These are phyloP conservation scores for Ramularia endophylla DNA, from an alignment of 2,329 filamentous ascomycete species.

Conservation along the genomic window DNA sequence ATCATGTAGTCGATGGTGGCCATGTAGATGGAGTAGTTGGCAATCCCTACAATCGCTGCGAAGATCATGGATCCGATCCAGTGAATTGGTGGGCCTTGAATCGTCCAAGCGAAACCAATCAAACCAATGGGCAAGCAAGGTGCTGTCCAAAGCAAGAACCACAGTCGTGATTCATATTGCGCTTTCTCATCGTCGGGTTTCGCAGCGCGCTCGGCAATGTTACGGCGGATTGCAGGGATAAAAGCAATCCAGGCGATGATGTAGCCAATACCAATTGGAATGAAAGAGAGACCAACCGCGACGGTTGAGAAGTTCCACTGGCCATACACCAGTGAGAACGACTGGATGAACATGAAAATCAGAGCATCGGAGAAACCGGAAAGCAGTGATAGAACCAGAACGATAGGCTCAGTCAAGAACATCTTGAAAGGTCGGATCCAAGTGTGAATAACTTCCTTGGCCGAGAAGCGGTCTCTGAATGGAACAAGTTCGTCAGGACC, in stretches of 20 bases:
- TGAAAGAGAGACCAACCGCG: conserved; percentile 56
- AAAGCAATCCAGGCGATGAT: conserved; percentile 58
- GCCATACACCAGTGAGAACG: conserved; percentile 61
- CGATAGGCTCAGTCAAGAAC: conserved; percentile 72
- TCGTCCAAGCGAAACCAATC: conserved; percentile 68
- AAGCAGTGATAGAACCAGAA: conserved; percentile 63
- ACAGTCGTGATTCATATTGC: conserved; percentile 61
- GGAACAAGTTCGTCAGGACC: conserved; percentile 66
- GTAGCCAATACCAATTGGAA: conserved; percentile 64
- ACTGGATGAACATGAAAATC: conserved; percentile 77
- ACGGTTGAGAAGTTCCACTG: conserved; percentile 62
- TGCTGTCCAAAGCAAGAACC: conserved; percentile 59
- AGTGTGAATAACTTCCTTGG: conserved; percentile 45
- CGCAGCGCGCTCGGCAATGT: conserved; percentile 41
- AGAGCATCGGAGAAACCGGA: conserved; percentile 70
- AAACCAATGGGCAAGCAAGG: conserved; percentile 63
- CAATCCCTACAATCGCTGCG: conserved; percentile 62
- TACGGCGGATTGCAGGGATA: conserved; percentile 50
- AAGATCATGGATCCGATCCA: conserved; percentile 68
- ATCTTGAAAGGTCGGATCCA: conserved; percentile 67
- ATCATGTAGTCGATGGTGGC: conserved; percentile 75
- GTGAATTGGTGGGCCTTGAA: conserved; percentile 56
- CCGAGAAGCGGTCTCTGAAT: conserved; percentile 35
- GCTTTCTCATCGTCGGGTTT: conserved; percentile 48
- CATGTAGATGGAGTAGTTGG: conserved; percentile 60